Conservation (phyloP, 2,329 filamentous ascomycete species). For the Fusarium udum region DNA sequence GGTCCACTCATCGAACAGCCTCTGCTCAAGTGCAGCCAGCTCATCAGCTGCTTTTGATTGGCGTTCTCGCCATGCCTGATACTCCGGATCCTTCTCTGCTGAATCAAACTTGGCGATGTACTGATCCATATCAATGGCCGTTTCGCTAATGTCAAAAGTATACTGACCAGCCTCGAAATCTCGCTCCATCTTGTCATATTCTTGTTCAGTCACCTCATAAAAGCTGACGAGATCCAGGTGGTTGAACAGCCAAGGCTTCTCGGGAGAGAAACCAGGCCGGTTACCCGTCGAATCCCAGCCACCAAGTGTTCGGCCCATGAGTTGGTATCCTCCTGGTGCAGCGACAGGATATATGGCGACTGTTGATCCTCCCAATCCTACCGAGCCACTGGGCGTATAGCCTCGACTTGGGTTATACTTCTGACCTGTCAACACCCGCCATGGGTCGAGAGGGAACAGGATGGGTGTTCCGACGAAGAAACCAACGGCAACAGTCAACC, state of each 20-base stretch:
- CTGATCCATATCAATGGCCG: constrained; percentile 45
- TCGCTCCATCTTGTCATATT: constrained; percentile 43
- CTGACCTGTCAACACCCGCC: constrained; percentile 45
- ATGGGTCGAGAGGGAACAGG: constrained; percentile 41
- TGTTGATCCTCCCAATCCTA: constrained; percentile 34
- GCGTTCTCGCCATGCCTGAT: not conserved
- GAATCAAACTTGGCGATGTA: constrained; percentile 25
- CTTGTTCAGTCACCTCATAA: constrained; percentile 46
- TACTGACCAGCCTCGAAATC: constrained; percentile 47
- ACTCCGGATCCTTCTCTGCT: not conserved
- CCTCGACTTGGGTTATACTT: not conserved
- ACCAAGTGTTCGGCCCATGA: constrained; percentile 46
- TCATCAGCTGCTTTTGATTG: not conserved
- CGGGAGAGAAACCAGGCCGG: constrained; percentile 44
- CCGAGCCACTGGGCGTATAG: not conserved
- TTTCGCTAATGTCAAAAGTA: constrained; percentile 39
- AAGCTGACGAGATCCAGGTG: constrained; percentile 33
- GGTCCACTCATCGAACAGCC: not conserved
- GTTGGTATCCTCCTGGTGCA: constrained; percentile 52
- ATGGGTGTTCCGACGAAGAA: constrained; percentile 52
- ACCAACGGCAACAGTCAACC: constrained; percentile 45
- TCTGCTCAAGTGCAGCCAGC: not conserved
- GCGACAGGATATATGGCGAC: constrained; percentile 51
- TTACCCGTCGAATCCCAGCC: constrained; percentile 49
- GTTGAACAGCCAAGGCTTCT: constrained; percentile 27